Evolutionary conservation across 768 basidiomycete genomes (phyloP).

Genomic region (Leccinellum albellum): DNA sequence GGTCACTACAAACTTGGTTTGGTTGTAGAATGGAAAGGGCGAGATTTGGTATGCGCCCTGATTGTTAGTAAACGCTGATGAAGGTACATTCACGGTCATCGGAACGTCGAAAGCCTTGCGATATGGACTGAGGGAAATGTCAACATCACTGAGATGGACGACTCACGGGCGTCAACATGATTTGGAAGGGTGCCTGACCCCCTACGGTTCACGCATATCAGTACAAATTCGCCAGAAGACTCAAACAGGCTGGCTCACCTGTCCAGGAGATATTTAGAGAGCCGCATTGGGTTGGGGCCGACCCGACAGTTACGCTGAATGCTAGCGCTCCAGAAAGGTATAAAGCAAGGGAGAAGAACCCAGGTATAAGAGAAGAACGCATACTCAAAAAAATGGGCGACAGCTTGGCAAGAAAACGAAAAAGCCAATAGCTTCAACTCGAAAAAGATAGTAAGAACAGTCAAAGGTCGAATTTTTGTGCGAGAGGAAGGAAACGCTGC

Average conservation of each 20-base stretch:
- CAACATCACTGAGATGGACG: neutral
- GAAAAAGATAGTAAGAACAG: constrained; percentile 5
- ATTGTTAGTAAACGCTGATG: constrained; percentile 50
- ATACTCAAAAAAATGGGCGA: constrained; percentile 23
- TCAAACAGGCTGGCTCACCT: constrained; percentile 39
- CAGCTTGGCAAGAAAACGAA: constrained; percentile 5
- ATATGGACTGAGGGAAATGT: constrained; percentile 5
- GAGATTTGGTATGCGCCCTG: constrained; percentile 47
- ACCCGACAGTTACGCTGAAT: constrained; percentile 48
- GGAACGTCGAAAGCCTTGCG: constrained; percentile 52
- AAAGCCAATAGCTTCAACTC: constrained; percentile 3
- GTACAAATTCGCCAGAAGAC: neutral
- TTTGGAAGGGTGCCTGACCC: constrained; percentile 51
- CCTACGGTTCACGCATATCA: constrained; percentile 34
- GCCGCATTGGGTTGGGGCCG: constrained; percentile 57
- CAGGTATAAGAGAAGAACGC: constrained; percentile 25
- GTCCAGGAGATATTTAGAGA: constrained; percentile 58
- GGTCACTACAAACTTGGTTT: constrained; percentile 45
- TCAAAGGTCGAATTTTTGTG: constrained; percentile 8
- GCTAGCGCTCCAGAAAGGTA: constrained; percentile 22
- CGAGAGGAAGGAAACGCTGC: neutral
- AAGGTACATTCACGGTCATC: constrained; percentile 51
- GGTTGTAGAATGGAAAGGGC: constrained; percentile 40
- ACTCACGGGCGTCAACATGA: constrained; percentile 51
- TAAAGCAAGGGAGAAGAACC: constrained; percentile 19